Conservation (phyloP, 2,329 filamentous ascomycete genomes). For the Tolypocladium guangdongense region DNA sequence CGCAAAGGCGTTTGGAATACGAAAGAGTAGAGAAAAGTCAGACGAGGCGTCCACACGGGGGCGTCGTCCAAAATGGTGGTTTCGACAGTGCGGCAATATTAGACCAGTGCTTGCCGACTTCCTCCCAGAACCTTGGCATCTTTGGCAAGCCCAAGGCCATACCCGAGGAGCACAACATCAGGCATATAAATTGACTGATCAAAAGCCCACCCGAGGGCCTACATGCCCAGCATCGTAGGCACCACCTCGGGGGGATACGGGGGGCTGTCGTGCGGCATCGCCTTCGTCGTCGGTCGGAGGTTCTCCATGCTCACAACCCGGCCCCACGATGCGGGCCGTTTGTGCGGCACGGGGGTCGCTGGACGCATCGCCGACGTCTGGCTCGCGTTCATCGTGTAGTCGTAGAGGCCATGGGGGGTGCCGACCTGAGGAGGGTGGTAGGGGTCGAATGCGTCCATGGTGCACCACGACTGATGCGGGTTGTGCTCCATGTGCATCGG, state of each 20-base stretch:
- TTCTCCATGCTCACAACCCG: constrained; percentile 26
- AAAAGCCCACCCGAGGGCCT: not conserved
- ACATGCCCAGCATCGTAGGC: constrained; percentile 15
- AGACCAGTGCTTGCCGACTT: not conserved
- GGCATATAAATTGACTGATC: not conserved
- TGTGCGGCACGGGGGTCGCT: constrained; percentile 26
- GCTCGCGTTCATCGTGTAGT: constrained; percentile 14
- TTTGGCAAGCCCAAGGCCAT: not conserved
- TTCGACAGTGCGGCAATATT: not conserved
- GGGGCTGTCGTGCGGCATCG: constrained; percentile 18
- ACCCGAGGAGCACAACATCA: not conserved
- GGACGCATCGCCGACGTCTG: constrained; percentile 18
- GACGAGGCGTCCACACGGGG: no score
- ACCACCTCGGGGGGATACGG: constrained; percentile 9
- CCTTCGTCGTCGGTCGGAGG: constrained; percentile 24
- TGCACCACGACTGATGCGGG: constrained; percentile 14
- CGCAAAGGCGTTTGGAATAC: not conserved
- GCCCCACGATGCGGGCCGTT: constrained; percentile 27
- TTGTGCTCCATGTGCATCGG: constrained; percentile 19
- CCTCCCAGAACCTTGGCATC: not conserved
- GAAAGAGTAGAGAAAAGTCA: not conserved
- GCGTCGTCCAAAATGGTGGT: not conserved
- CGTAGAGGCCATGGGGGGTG: constrained; percentile 9
- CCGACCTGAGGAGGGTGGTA: constrained; percentile 8
- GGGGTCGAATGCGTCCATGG: constrained; percentile 7